Conservation (phyloP, 2,329 filamentous ascomycete species). For the Aschersonia sp. region DNA sequence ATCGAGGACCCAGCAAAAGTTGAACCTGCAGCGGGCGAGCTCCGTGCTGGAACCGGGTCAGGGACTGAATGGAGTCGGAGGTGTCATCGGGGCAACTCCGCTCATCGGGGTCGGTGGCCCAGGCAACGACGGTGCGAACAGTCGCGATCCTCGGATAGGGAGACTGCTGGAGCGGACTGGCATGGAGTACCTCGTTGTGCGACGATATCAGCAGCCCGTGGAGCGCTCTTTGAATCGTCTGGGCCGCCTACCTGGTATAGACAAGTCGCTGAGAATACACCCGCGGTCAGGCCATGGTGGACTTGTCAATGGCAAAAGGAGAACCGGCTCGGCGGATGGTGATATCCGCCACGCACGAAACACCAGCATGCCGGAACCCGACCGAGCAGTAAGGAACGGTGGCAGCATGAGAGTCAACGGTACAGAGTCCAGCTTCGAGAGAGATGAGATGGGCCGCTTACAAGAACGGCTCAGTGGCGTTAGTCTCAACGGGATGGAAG, state of each 20-base stretch:
- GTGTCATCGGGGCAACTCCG: slow-evolving; percentile 27
- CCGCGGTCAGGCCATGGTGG: slow-evolving; percentile 18
- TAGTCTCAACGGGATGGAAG: slow-evolving; percentile 32
- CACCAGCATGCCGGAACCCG: slow-evolving; percentile 21
- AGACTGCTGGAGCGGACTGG: slow-evolving; percentile 55
- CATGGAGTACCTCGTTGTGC: slow-evolving; percentile 61
- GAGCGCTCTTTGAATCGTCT: slow-evolving; percentile 41
- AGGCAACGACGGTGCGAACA: slow-evolving; percentile 34
- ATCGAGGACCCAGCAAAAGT: slow-evolving; percentile 60
- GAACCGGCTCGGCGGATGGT: slow-evolving; percentile 9
- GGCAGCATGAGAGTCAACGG: slow-evolving; percentile 23
- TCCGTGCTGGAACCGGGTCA: slow-evolving; percentile 55
- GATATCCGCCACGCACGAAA: slow-evolving; percentile 21
- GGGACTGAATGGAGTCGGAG: slow-evolving; percentile 17
- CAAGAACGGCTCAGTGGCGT: slow-evolving; percentile 32
- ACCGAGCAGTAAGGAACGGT: slow-evolving; percentile 16
- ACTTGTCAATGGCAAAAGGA: slow-evolving; percentile 20
- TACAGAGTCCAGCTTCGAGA: slow-evolving; percentile 28
- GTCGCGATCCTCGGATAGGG: slow-evolving; percentile 46
- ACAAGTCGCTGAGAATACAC: slow-evolving; percentile 35
- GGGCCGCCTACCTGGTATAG: slow-evolving; percentile 31
- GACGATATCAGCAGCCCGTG: slow-evolving; percentile 57
- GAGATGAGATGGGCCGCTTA: slow-evolving; percentile 26
- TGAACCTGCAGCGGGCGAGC: slow-evolving; percentile 59
- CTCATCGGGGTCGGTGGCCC: slow-evolving; percentile 37